A percentile compares a stretch with the other conserved stretches of the same genome.
Evolutionary conservation across 1,139 yeast species (phyloP).

Genomic region (Geotrichum cucujoidarum): DNA sequence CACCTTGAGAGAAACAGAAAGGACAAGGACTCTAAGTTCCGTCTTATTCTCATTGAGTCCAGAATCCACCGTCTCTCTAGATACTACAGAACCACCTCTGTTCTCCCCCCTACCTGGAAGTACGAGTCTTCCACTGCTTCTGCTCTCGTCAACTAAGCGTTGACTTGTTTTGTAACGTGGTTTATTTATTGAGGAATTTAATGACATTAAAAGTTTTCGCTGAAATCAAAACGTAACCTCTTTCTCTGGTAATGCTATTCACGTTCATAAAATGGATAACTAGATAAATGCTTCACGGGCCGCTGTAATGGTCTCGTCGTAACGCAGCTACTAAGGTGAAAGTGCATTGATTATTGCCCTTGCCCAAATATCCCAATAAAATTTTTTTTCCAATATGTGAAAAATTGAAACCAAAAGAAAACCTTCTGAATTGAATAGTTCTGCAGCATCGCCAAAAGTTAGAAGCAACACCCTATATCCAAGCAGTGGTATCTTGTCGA

Average conservation of each 20-base stretch:
- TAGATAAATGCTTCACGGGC: too few relatives aligned
- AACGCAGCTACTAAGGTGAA: background rate
- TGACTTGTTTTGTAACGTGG: background rate
- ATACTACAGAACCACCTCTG: slow-evolving; percentile 99
- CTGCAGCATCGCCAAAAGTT: too few relatives aligned
- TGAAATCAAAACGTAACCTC: background rate
- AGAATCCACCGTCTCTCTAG: slow-evolving; percentile 99
- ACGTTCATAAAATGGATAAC: background rate
- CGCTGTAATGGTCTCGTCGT: background rate
- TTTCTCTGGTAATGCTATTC: background rate
- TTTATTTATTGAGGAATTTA: slow-evolving; percentile 5
- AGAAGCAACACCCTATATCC: too few relatives aligned
- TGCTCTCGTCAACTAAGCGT: slow-evolving; percentile 86
- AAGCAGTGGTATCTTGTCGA: too few relatives aligned
- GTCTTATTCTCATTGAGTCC: slow-evolving; percentile 99
- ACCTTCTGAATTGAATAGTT: background rate
- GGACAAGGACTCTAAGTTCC: slow-evolving; percentile 99
- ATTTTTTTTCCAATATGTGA: background rate
- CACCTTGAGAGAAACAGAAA: slow-evolving; percentile 99
- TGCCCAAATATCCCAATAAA: slow-evolving; percentile 9
- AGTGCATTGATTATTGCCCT: background rate
- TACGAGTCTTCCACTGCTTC: slow-evolving; percentile 99
- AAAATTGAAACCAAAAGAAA: background rate
- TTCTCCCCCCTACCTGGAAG: slow-evolving; percentile 99
- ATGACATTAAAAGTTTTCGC: background rate